Evolutionary conservation across 2,329 filamentous ascomycete species (phyloP).

Genomic region (Ophiostoma novo-ulmi): DNA sequence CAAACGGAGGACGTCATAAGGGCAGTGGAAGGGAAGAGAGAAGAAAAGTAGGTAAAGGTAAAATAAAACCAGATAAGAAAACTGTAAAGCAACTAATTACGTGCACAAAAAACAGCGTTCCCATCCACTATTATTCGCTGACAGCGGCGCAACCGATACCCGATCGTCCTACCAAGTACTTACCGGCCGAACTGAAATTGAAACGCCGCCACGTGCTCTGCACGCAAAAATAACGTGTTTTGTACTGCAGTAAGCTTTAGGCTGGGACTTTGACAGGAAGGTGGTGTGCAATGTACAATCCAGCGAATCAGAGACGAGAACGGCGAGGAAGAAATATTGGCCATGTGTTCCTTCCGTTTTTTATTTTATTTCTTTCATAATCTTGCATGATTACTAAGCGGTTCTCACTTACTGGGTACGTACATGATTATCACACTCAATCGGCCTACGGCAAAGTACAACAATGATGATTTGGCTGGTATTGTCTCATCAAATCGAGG

Average conservation of each 20-base stretch:
- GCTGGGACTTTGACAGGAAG: background rate
- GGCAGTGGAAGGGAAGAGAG: background rate
- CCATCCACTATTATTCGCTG: background rate
- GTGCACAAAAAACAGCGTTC: background rate
- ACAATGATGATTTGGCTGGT: background rate
- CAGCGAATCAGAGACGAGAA: background rate
- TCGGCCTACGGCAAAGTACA: too few species aligned
- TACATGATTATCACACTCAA: too few species aligned
- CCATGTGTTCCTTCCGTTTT: conserved; percentile 4
- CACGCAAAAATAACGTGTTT: conserved; percentile 21
- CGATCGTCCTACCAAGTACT: background rate
- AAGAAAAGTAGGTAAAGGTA: background rate
- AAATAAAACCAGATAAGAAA: background rate
- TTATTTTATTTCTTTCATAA: background rate
- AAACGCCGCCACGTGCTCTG: conserved; percentile 21
- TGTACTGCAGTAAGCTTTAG: background rate
- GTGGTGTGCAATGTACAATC: background rate
- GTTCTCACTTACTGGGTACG: too few species aligned
- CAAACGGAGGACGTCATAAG: background rate
- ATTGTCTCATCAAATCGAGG: background rate
- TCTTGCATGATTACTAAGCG: background rate
- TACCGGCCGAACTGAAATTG: conserved; percentile 12
- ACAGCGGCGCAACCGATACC: background rate
- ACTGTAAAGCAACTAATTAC: too few species aligned
- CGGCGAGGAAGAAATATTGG: background rate